Conservation (phyloP, 352 stramenopile genomes). For the Paralagenidium karlingii region DNA sequence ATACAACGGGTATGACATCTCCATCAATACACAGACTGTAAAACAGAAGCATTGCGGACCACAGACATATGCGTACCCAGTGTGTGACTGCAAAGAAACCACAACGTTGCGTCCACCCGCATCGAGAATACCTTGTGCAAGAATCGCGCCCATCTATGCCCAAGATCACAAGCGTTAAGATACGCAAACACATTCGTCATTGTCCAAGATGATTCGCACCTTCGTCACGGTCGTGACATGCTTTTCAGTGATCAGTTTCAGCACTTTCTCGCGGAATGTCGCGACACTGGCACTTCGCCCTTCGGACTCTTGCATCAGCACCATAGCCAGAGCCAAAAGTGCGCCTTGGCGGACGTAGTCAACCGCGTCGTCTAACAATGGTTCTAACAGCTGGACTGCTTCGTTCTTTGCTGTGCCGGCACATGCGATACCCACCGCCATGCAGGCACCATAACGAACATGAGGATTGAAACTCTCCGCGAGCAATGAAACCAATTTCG, state of each 20-base stretch:
- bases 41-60: constrained; percentile 1
- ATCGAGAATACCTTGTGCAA: constrained; percentile 96
- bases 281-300: constrained; percentile 74
- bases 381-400: constrained; percentile 94
- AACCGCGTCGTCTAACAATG: constrained; percentile 96
- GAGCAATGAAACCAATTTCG: constrained; percentile 89
- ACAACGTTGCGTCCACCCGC: constrained; percentile 95
- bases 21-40: not conserved
- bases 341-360: constrained; percentile 98
- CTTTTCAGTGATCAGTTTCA: constrained; percentile 93
- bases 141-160: constrained; percentile 90
- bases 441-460: constrained; percentile 97
- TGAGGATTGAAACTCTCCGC: constrained; percentile 99
- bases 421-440: constrained; percentile 97
- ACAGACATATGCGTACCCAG: constrained; percentile 30
- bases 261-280: constrained; percentile 74
- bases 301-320: constrained; percentile 97
- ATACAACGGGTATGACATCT: not conserved
- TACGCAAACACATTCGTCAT: not conserved
- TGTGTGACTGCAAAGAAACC: constrained; percentile 92
- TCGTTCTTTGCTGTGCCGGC: constrained; percentile 94
- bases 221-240: constrained; percentile 98
- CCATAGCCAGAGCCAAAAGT: constrained; percentile 94
- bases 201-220: constrained; percentile 3
- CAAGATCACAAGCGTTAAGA: not conserved